Conservation (phyloP, 371 early-diverging fungal genomes). For the Mucor mucedo region DNA sequence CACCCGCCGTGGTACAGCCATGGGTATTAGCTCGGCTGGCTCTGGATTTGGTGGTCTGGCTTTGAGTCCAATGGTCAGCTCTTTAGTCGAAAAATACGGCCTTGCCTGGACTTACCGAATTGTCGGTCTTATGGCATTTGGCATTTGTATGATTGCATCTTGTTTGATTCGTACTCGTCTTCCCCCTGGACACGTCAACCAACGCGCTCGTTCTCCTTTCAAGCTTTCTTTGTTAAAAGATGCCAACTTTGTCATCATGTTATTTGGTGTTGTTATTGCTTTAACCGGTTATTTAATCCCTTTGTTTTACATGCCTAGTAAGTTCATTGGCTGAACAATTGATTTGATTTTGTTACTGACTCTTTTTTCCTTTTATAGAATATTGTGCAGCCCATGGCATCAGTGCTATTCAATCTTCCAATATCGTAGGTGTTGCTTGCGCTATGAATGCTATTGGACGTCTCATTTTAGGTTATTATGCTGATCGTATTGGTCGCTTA, state of each 20-base stretch:
- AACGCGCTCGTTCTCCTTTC: constrained; percentile 33
- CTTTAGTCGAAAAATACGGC: constrained; percentile 36
- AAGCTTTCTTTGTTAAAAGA: constrained; percentile 31
- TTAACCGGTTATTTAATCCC: constrained; percentile 44
- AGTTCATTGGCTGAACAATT: constrained; percentile 1
- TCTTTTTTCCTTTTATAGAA: constrained; percentile 20
- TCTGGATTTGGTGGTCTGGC: constrained; percentile 76
- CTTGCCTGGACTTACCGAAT: constrained; percentile 46
- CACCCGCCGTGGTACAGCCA: constrained; percentile 58
- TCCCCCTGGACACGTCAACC: constrained; percentile 25
- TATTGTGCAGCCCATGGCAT: constrained; percentile 36
- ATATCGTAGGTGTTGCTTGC: constrained; percentile 36
- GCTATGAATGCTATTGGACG: constrained; percentile 67
- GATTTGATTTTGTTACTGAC: neutral
- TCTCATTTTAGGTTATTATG: constrained; percentile 63
- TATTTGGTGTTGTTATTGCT: constrained; percentile 38
- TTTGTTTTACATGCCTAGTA: constrained; percentile 45
- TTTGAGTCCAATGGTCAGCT: constrained; percentile 54
- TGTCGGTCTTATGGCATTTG: constrained; percentile 43
- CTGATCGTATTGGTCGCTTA: constrained; percentile 69
- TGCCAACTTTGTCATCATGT: constrained; percentile 35
- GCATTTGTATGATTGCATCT: constrained; percentile 36
- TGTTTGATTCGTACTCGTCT: constrained; percentile 40
- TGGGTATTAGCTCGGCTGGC: constrained; percentile 80
- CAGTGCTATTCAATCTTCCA: constrained; percentile 25